These are phyloP conservation scores for Claviceps citrina DNA, from an alignment of 2,329 filamentous ascomycete genomes.

Conservation along the genomic window DNA sequence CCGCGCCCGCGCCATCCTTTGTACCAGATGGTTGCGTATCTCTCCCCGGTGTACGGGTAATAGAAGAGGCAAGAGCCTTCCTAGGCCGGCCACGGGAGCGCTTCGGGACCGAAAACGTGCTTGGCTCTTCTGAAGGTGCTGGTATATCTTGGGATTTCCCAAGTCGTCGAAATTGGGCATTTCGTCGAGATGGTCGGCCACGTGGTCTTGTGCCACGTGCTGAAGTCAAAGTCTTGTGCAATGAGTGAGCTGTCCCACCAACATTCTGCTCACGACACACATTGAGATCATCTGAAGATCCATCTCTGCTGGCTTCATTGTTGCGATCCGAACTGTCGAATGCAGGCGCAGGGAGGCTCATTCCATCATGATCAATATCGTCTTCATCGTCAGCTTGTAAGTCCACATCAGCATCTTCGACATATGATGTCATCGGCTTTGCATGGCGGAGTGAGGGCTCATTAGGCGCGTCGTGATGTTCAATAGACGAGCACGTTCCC, in stretches of 20 bases:
- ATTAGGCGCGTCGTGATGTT: slow-evolving; percentile 16
- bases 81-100: slow-evolving; percentile 16
- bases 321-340: neutral
- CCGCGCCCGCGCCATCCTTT: neutral
- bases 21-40: neutral
- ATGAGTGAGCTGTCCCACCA: neutral
- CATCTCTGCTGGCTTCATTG: slow-evolving; percentile 6
- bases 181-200: slow-evolving; percentile 19
- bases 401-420: slow-evolving; percentile 30
- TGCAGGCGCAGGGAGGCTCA: neutral
- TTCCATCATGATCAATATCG: neutral
- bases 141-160: neutral
- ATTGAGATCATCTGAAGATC: neutral
- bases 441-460: slow-evolving; percentile 36
- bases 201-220: slow-evolving; percentile 10
- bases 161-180: slow-evolving; percentile 4
- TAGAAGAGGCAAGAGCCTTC: slow-evolving; percentile 5
- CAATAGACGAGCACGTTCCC: neutral
- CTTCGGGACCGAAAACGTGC: slow-evolving; percentile 5
- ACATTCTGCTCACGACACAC: neutral
- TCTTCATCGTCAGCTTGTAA: slow-evolving; percentile 12
- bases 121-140: neutral
- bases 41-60: neutral
- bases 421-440: slow-evolving; percentile 35
- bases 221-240: neutral